phyloP scores from a whole-genome alignment of 306 rosid species.

The Glycine latifolia region DNA sequence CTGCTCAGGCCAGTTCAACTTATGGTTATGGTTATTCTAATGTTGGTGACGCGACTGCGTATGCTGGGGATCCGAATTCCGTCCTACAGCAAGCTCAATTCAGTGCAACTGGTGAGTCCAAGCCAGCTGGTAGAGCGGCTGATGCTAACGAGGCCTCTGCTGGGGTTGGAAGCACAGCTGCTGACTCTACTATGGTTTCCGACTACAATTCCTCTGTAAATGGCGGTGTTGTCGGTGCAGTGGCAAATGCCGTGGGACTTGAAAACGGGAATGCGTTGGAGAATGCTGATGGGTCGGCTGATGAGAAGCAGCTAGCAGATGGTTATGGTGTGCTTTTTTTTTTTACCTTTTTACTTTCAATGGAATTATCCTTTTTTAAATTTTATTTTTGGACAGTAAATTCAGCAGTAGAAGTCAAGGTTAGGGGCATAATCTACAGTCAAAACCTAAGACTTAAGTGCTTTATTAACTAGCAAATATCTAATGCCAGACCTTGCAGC shows the following conservation, averaged over 20 bases:
- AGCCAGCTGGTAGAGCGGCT: conserved; percentile 49
- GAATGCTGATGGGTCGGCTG: conserved; percentile 55
- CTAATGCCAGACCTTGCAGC: conserved; percentile 19
- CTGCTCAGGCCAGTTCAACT: conserved; percentile 47
- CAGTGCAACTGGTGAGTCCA: conserved; percentile 48
- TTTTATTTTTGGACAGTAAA: not conserved
- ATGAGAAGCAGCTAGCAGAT: conserved; percentile 70
- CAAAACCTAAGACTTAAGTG: not conserved
- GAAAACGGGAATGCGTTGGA: conserved; percentile 74
- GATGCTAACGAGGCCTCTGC: conserved; percentile 51
- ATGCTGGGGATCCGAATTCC: conserved; percentile 61
- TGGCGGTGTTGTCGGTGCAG: conserved; percentile 48
- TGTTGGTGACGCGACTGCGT: conserved; percentile 57
- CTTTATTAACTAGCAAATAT: conserved; percentile 13
- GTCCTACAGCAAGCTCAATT: conserved; percentile 59
- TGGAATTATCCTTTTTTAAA: not conserved
- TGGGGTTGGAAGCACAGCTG: conserved; percentile 49
- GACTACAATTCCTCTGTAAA: conserved; percentile 65
- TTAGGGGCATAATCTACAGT: not conserved
- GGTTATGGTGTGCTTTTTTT: conserved; percentile 66
- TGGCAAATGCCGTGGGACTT: conserved; percentile 45
- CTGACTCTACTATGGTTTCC: conserved; percentile 48
- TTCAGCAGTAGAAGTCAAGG: not conserved
- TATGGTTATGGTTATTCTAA: conserved; percentile 48
- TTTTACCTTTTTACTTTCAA: not conserved